phyloP scores from a whole-genome alignment of 176 grass and related monocot species.

The Oryza punctata region DNA sequence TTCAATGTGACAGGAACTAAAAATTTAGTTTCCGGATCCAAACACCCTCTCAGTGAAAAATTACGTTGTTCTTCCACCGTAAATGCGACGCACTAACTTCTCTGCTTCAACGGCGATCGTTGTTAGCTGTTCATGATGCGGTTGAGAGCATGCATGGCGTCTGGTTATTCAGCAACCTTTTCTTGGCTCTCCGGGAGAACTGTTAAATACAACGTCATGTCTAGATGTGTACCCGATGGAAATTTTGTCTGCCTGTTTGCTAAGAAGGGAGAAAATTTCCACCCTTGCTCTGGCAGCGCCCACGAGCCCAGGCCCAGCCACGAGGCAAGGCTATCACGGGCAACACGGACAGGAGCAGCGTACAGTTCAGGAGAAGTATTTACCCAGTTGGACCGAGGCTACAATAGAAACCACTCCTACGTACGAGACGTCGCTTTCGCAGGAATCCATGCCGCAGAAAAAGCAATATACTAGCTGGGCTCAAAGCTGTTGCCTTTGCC shows the following conservation, averaged over 20 bases:
- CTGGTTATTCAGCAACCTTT: too few species aligned
- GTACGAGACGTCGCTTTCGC: slow-evolving; percentile 30
- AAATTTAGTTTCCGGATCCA: too few species aligned
- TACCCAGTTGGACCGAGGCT: not conserved
- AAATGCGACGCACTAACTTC: not conserved
- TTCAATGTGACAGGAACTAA: too few species aligned
- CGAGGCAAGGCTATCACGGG: slow-evolving; percentile 35
- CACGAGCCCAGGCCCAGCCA: slow-evolving; percentile 1
- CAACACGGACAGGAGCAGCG: not conserved
- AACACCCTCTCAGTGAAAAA: not conserved
- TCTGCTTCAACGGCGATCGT: too few species aligned
- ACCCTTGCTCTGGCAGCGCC: not conserved
- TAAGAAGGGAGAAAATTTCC: not conserved
- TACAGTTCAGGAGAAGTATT: not conserved
- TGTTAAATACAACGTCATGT: not conserved
- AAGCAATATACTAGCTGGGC: not conserved
- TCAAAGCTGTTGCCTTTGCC: not conserved
- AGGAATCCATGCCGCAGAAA: not conserved
- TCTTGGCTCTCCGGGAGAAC: not conserved
- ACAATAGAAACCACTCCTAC: not conserved
- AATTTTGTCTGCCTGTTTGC: slow-evolving; percentile 11
- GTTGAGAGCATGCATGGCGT: too few species aligned
- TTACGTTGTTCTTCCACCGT: not conserved
- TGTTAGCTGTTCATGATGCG: not conserved
- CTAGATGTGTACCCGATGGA: slow-evolving; percentile 7